Conservation (phyloP, 2,329 filamentous ascomycete genomes). For the Zasmidium citrigriseum region DNA sequence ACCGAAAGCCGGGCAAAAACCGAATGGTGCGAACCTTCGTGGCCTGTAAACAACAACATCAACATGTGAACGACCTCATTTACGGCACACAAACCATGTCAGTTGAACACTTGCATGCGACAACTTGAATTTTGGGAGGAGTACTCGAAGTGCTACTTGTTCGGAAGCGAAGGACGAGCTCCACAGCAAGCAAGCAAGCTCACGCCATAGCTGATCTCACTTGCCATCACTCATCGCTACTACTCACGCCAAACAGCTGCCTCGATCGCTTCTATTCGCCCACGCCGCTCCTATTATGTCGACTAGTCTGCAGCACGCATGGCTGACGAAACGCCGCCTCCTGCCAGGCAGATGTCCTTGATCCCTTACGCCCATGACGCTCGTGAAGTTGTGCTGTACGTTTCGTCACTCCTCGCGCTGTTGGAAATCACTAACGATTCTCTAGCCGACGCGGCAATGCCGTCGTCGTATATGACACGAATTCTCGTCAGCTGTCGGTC, state of each 20-base stretch:
- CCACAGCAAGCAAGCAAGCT: background rate
- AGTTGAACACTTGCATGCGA: background rate
- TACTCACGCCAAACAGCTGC: no score
- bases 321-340: slow-evolving; percentile 34
- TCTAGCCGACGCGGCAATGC: slow-evolving; percentile 85
- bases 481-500: slow-evolving; percentile 82
- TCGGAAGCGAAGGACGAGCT: background rate
- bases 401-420: slow-evolving; percentile 29
- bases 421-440: slow-evolving; percentile 1
- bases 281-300: background rate
- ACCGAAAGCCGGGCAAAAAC: background rate
- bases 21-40: background rate
- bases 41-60: background rate
- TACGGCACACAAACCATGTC: background rate
- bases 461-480: slow-evolving; percentile 85
- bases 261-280: background rate
- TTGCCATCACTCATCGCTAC: background rate
- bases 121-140: background rate
- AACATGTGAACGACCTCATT: background rate
- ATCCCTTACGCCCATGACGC: slow-evolving; percentile 74
- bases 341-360: slow-evolving; percentile 60
- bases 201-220: background rate
- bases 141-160: background rate
- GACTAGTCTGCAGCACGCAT: slow-evolving; percentile 18
- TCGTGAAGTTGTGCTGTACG: slow-evolving; percentile 78